phyloP scores from a whole-genome alignment of 2,329 filamentous ascomycete species.

The Periconia sp. region DNA sequence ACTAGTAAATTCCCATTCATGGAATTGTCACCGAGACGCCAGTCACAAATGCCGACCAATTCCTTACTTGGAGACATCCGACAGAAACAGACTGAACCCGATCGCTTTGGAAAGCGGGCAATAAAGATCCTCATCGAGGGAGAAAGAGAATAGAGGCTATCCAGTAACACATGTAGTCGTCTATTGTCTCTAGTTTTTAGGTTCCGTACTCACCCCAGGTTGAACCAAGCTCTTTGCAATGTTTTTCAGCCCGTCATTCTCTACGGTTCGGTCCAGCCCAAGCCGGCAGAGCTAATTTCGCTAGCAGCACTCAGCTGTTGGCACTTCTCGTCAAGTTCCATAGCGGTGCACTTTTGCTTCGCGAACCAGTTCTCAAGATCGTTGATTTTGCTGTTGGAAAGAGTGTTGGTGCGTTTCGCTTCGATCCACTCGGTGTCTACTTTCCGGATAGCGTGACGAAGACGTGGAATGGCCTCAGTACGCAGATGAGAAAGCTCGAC shows the following conservation, averaged over 20 bases:
- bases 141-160: too few relatives aligned
- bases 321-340: constrained; percentile 38
- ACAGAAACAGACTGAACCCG: too few relatives aligned
- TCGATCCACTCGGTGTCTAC: constrained; percentile 44
- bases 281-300: constrained; percentile 33
- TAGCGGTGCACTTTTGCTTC: constrained; percentile 40
- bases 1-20: too few relatives aligned
- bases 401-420: constrained; percentile 26
- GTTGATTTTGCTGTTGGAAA: constrained; percentile 28
- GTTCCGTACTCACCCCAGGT: too few relatives aligned
- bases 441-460: constrained; percentile 47
- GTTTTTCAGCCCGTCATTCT: constrained; percentile 32
- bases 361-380: constrained; percentile 50
- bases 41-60: too few relatives aligned
- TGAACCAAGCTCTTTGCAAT: constrained; percentile 7
- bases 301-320: constrained; percentile 31
- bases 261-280: constrained; percentile 44
- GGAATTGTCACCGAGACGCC: too few relatives aligned
- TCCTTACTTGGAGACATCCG: too few relatives aligned
- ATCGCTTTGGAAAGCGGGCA: too few relatives aligned
- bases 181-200: too few relatives aligned
- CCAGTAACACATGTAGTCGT: too few relatives aligned
- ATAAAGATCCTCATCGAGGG: too few relatives aligned
- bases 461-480: constrained; percentile 48
- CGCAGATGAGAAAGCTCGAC: constrained; percentile 47